Conservation (phyloP, 1,284 basidiomycete species). For the Microbotryum scabiosae region DNA sequence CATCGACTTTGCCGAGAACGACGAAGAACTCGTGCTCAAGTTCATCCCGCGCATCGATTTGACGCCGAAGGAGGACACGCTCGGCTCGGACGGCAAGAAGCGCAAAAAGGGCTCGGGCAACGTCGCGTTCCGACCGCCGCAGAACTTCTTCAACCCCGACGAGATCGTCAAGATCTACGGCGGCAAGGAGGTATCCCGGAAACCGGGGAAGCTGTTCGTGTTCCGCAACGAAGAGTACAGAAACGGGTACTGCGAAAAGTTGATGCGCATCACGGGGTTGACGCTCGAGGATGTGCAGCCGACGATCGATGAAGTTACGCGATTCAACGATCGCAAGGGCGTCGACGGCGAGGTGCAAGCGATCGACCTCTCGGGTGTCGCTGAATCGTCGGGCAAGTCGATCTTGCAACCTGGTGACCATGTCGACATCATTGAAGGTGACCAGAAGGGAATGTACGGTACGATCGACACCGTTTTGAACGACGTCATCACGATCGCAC, state of each 20-base stretch:
- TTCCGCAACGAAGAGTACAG: constrained; percentile 91
- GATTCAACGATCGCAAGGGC: constrained; percentile 49
- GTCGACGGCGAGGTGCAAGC: constrained; percentile 17
- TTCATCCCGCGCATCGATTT: constrained; percentile 96
- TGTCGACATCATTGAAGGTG: constrained; percentile 94
- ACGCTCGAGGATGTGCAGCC: constrained; percentile 86
- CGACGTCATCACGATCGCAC: constrained; percentile 77
- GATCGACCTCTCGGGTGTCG: constrained; percentile 61
- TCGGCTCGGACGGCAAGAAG: constrained; percentile 48
- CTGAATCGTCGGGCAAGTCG: constrained; percentile 76
- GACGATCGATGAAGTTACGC: constrained; percentile 89
- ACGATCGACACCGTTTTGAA: constrained; percentile 79
- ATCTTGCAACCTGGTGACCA: constrained; percentile 96
- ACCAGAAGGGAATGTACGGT: constrained; percentile 87
- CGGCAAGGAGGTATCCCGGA: constrained; percentile 59
- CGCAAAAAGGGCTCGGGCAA: constrained; percentile 48
- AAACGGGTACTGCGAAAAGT: constrained; percentile 94
- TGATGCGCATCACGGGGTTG: constrained; percentile 74
- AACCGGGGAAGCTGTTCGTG: constrained; percentile 56
- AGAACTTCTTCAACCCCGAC: constrained; percentile 87
- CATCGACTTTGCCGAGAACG: constrained; percentile 84
- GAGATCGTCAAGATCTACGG: constrained; percentile 85
- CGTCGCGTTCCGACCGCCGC: constrained; percentile 66
- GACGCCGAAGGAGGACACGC: constrained; percentile 64
- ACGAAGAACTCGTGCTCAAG: constrained; percentile 85